phyloP scores from a whole-genome alignment of 345 rosid species.

The Linum trigynum region DNA sequence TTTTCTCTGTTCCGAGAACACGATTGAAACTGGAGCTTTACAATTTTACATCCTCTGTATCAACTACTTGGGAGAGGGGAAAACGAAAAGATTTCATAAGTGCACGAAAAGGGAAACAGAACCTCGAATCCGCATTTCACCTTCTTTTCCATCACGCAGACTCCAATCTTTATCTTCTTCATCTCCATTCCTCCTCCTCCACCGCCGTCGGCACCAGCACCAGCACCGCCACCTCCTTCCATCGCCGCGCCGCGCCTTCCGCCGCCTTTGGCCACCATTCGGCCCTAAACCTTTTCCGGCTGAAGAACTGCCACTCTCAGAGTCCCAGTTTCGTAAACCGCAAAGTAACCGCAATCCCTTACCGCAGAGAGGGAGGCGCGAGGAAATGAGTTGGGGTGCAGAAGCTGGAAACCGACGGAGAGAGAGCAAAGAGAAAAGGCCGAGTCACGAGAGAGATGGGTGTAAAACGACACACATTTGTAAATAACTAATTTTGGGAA shows the following conservation, averaged over 20 bases:
- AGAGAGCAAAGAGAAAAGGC: no score
- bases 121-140: constrained; percentile 47
- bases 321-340: no score
- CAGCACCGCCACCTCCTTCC: not conserved
- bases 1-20: not conserved
- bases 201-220: not conserved
- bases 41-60: not conserved
- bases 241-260: not conserved
- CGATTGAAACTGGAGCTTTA: not conserved
- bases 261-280: not conserved
- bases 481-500: no score
- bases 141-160: constrained; percentile 18
- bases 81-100: not conserved
- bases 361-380: no score
- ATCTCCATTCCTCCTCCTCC: constrained; percentile 6
- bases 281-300: no score
- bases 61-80: not conserved
- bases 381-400: no score
- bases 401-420: no score
- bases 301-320: no score
- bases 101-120: constrained; percentile 15
- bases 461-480: no score
- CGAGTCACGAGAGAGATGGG: no score
- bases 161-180: constrained; percentile 5
- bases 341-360: no score